Conservation (phyloP, 495 filamentous ascomycete species). For the Hyaloscypha variabilis region DNA sequence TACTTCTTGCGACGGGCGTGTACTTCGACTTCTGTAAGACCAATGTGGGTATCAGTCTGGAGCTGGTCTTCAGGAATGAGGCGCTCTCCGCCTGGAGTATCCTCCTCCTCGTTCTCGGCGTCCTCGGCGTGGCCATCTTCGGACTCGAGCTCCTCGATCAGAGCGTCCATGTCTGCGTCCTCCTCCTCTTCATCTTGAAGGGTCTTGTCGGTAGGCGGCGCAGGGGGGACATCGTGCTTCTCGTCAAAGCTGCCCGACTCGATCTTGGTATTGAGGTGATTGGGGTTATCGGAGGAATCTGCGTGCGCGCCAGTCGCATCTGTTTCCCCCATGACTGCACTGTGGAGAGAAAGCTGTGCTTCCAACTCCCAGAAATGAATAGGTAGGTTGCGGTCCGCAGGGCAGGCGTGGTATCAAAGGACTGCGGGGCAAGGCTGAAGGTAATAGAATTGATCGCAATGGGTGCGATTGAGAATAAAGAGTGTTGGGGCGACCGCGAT, state of each 20-base stretch:
- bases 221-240: conserved; percentile 43
- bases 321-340: conserved; percentile 49
- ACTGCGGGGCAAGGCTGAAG: background rate
- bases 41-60: conserved; percentile 67
- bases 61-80: conserved; percentile 67
- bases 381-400: background rate
- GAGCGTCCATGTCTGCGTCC: conserved; percentile 74
- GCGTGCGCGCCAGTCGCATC: background rate
- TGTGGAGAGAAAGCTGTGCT: conserved; percentile 22
- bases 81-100: conserved; percentile 47
- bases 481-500: background rate
- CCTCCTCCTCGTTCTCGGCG: conserved; percentile 50
- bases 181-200: conserved; percentile 62
- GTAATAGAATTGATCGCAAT: background rate
- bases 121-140: conserved; percentile 69
- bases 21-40: conserved; percentile 76
- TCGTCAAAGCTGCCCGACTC: conserved; percentile 59
- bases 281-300: conserved; percentile 18
- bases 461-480: background rate
- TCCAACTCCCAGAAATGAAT: conserved; percentile 1
- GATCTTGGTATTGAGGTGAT: conserved; percentile 52
- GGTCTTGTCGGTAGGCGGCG: background rate
- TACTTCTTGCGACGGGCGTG: conserved; percentile 70
- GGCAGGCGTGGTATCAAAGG: background rate
- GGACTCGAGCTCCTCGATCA: conserved; percentile 83